Evolutionary conservation across 768 basidiomycete species (phyloP), one percentile per base, ranked within the genome.

Genomic region (Russula griseocarnosa): DNA sequence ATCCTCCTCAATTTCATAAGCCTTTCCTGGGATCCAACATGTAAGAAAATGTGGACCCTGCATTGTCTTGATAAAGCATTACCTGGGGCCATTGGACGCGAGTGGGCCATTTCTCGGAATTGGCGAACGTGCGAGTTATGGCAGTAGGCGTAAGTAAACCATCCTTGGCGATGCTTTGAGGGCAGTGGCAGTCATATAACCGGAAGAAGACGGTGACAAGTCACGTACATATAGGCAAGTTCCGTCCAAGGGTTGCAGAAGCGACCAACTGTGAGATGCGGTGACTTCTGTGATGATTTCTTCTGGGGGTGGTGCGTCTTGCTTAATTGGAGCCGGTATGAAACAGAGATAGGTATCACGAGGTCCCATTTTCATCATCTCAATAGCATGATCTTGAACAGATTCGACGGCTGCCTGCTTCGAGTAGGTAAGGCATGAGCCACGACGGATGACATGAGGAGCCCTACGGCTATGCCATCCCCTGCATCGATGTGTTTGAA

Each of bases 101-200:
- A 74, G 72, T 84, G 85, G 68, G 78, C 72, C 63, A 89, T 78
- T 74, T 94, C 94, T 75, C 90, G 90, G 81, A 98, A 99, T 76
- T 99, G 97, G 62, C 95, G 87, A 66, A 98, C 93, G 76, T 97
- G 87, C 57, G 86, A 83, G 74, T 94, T 91, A 78, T 99, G 94
- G 78, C 96, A 94, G 75, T 91, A 97, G 55, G 92, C 87, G 77
- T 98, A 98, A 42, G 94, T 98, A 79, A 98, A 98, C 94, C 94
- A 97, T 44, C 87, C 85, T 79, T 93, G 90, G 69, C 85, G 85
- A 73, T 88, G 86, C 88, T 93, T 77, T 66, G 59, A 62, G n/a
- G 30, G 6, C 32, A 8, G 49, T 46, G 58, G 55, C 53, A n/a
- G 52, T 49, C 38, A 64, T 40, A 56, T 60, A 51, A 58, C 61